Evolutionary conservation across 306 rosid genomes (phyloP), one percentile per base, ranked within the genome.

Genomic region (Cucurbita maxima): DNA sequence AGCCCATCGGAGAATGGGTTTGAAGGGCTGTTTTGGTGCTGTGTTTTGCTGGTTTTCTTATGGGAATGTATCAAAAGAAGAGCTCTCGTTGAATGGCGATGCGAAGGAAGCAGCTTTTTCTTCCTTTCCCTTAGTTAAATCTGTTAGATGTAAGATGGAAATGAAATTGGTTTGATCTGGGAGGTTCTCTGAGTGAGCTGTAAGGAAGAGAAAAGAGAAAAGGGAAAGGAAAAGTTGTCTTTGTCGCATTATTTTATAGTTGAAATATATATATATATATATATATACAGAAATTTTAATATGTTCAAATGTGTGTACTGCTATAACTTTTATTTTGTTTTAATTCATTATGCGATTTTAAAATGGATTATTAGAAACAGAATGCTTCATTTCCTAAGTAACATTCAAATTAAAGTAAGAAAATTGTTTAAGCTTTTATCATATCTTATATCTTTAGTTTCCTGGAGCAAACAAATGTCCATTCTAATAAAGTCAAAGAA

Each of bases 161-260:
- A 20, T 52, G 22, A 43, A 22, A 73, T 1, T 59, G 38, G 60
- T 43, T 10, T 16, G 34, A 19, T 36, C 54, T 36, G 48, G 13
- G 58, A 58, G 51, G 61, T 58, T 44, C 10, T 47, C 56, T 66
- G 78, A 66, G 61, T 55, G 75, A 75, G 66, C 34, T 47, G 73
- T 68, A 68, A 47, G 73, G 54, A 68, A 68, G 3, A 20, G 72
- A 0, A 47, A 45, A 30, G 34, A 30, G 34, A 30, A 30, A 68
- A n/a, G 57, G 57, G 73, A 19, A 62, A 57, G 4, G 9, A 47
- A 68, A 68, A 68, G 73, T 68, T 47, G 22, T 38, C 73, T 20
- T 68, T 68, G 43, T 8, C 47, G 22, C 8, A 13, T 20, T 68
- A 68, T 44, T 45, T 22, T 68, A 13, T 45, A 47, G 16, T 66